A percentile compares a stretch with the other conserved stretches of the same genome.
phyloP scores from a whole-genome alignment of 73 alveolate species.

The Paraurostyla sp. region DNA sequence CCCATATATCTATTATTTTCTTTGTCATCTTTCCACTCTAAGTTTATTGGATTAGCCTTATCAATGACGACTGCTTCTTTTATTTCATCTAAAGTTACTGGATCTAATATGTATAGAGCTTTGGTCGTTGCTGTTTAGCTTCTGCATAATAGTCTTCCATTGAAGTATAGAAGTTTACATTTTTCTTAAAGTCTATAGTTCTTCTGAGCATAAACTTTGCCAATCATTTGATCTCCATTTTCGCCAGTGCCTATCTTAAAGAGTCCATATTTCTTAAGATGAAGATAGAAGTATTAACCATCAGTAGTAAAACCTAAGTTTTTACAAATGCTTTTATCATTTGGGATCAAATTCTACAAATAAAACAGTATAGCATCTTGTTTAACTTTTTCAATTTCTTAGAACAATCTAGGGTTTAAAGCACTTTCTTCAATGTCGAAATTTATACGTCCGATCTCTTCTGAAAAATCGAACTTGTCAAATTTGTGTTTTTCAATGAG shows the following conservation, averaged over 20 bases:
- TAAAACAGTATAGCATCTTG: conserved; percentile 47
- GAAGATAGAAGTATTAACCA: conserved; percentile 60
- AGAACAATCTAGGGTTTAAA: conserved; percentile 40
- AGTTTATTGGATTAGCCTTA: not conserved
- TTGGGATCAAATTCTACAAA: conserved; percentile 6
- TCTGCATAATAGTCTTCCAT: conserved; percentile 57
- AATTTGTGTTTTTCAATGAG: conserved; percentile 25
- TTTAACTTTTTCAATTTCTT: conserved; percentile 58
- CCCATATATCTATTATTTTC: conserved; percentile 58
- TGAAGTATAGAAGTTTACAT: conserved; percentile 61
- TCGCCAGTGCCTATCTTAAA: conserved; percentile 66
- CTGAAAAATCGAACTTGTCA: conserved; percentile 42
- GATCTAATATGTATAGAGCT: conserved; percentile 52
- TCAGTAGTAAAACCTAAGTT: conserved; percentile 64
- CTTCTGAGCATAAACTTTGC: conserved; percentile 69
- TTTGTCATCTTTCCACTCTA: conserved; percentile 64
- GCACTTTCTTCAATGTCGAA: conserved; percentile 63
- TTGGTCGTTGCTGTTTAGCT: conserved; percentile 10
- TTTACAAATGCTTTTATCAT: conserved; percentile 23
- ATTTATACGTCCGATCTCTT: conserved; percentile 31
- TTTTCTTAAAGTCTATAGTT: conserved; percentile 57
- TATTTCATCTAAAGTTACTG: conserved; percentile 57
- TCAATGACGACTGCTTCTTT: conserved; percentile 19
- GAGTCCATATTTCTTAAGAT: conserved; percentile 58
- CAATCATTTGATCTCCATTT: conserved; percentile 60